Conservation (phyloP, 768 basidiomycete species). For the Austroboletus eburneus region DNA sequence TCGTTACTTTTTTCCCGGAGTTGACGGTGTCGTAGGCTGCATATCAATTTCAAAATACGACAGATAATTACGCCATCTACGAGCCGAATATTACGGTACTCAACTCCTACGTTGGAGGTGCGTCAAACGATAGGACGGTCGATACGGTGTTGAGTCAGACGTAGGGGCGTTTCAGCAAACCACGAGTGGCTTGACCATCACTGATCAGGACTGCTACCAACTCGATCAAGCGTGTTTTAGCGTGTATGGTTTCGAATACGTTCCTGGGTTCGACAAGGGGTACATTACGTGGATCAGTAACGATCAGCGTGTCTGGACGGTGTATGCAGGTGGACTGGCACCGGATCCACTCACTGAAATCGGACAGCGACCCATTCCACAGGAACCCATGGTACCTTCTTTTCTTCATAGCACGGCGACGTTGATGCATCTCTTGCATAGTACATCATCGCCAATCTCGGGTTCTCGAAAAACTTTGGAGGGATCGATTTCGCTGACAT, state of each 20-base stretch:
- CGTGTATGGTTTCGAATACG: constrained; percentile 54
- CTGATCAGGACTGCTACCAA: constrained; percentile 45
- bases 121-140: not conserved
- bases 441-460: constrained; percentile 71
- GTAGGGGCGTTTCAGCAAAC: constrained; percentile 38
- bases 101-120: constrained; percentile 45
- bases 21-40: constrained; percentile 31
- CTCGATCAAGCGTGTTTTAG: constrained; percentile 38
- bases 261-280: constrained; percentile 43
- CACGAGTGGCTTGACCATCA: constrained; percentile 32
- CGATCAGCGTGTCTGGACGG: constrained; percentile 52
- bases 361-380: constrained; percentile 52
- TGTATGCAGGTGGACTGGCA: constrained; percentile 45
- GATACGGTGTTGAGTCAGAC: constrained; percentile 3
- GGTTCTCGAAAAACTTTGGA: constrained; percentile 67
- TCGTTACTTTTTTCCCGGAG: not conserved
- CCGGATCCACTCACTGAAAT: constrained; percentile 52
- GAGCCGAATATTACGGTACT: constrained; percentile 34
- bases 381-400: constrained; percentile 59
- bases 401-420: not conserved
- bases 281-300: constrained; percentile 73
- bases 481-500: constrained; percentile 55
- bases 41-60: constrained; percentile 39
- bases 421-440: constrained; percentile 18
- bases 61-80: constrained; percentile 33